Percentiles rank a stretch among this genome's conserved stretches.
phyloP scores from a whole-genome alignment of 768 basidiomycete species.

The Auriculariales sp. region DNA sequence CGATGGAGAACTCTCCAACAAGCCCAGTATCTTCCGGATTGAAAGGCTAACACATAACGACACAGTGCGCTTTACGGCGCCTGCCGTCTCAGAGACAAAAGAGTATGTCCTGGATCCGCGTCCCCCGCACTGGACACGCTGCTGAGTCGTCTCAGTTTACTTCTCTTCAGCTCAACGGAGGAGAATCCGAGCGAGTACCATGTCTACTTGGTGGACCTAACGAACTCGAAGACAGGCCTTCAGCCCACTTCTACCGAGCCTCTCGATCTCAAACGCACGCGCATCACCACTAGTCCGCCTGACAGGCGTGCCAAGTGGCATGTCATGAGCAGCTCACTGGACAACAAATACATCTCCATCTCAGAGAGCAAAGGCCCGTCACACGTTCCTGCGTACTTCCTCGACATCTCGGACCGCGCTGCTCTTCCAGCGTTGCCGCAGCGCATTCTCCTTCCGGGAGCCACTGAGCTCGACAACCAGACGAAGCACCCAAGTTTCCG shows the following conservation, averaged over 20 bases:
- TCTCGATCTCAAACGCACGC: constrained; percentile 19
- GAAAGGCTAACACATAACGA: constrained; percentile 27
- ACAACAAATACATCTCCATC: constrained; percentile 24
- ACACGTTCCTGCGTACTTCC: constrained; percentile 18
- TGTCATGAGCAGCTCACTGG: constrained; percentile 20
- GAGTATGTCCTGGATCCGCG: constrained; percentile 13
- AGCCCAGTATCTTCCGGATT: constrained; percentile 24
- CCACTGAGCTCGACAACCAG: constrained; percentile 17
- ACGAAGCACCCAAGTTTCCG: constrained; percentile 9
- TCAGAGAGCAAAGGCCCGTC: constrained; percentile 15
- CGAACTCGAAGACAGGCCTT: constrained; percentile 16
- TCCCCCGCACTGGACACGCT: too few species aligned
- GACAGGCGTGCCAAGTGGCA: constrained; percentile 14
- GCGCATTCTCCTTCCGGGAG: constrained; percentile 20
- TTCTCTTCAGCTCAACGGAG: constrained; percentile 27
- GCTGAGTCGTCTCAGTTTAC: constrained; percentile 13
- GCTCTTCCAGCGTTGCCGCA: constrained; percentile 11
- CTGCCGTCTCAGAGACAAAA: constrained; percentile 21
- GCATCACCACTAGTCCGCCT: constrained; percentile 19
- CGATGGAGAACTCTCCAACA: constrained; percentile 23
- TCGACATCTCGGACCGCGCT: constrained; percentile 18
- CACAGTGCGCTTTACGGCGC: constrained; percentile 15
- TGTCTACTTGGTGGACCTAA: constrained; percentile 19
- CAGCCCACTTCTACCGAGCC: constrained; percentile 13
- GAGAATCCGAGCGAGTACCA: constrained; percentile 24